Conservation (phyloP, 1,284 basidiomycete species). For the Neonothopanus nambi region DNA sequence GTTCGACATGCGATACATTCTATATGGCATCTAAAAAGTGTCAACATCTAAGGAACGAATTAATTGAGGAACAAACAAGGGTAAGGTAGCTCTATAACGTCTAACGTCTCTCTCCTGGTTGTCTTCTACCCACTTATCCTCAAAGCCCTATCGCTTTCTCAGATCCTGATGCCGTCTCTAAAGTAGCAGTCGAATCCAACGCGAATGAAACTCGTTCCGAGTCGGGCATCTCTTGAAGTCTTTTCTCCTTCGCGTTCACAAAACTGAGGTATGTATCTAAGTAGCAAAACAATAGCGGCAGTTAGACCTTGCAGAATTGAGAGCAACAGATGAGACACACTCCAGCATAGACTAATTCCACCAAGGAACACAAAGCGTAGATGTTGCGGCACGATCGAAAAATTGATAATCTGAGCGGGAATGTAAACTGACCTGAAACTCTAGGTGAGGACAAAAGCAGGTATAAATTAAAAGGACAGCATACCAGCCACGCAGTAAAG, state of each 20-base stretch:
- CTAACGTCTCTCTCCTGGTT: too few species aligned
- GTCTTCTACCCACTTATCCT: too few species aligned
- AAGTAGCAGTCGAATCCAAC: too few species aligned
- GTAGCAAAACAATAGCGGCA: neutral
- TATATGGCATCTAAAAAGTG: too few species aligned
- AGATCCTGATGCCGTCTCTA: too few species aligned
- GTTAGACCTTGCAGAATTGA: too few species aligned
- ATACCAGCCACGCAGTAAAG: slow-evolving; percentile 73
- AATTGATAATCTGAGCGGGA: slow-evolving; percentile 83
- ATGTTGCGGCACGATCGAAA: slow-evolving; percentile 75
- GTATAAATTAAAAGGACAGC: slow-evolving; percentile 14
- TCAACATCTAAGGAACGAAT: too few species aligned
- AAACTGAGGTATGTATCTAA: slow-evolving; percentile 17
- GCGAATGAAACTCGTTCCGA: too few species aligned
- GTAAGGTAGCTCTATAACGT: too few species aligned
- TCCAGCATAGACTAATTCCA: slow-evolving; percentile 85
- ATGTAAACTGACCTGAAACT: slow-evolving; percentile 67
- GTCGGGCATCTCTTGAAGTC: slow-evolving; percentile 1
- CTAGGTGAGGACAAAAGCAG: neutral
- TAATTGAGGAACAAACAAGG: too few species aligned
- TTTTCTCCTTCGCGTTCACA: slow-evolving; percentile 13
- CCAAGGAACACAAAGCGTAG: slow-evolving; percentile 76
- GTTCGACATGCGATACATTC: too few species aligned
- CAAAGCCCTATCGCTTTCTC: too few species aligned
- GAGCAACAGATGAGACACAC: slow-evolving; percentile 41